phyloP scores from a whole-genome alignment of 805 yeast genomes.

The Alloascoidea hylecoeti region DNA sequence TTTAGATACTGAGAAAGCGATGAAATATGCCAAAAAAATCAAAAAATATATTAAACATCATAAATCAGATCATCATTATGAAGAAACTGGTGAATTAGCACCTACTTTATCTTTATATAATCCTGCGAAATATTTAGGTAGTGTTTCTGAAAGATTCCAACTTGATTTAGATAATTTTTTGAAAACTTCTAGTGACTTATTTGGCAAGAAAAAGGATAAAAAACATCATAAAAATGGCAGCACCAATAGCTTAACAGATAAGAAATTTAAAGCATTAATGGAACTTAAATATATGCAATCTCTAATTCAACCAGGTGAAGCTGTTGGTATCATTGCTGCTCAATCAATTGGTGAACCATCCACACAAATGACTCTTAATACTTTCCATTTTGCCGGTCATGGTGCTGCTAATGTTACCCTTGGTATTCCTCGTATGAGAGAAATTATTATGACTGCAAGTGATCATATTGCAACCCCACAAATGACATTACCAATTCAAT shows the following conservation, averaged over 20 bases:
- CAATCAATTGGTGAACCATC: constrained; percentile 99
- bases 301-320: constrained; percentile 88
- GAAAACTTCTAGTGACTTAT: constrained; percentile 35
- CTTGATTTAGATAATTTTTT: constrained; percentile 63
- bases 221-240: constrained; percentile 18
- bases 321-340: constrained; percentile 96
- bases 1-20: constrained; percentile 76
- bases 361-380: constrained; percentile 95
- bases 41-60: constrained; percentile 51
- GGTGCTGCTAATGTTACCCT: constrained; percentile 99
- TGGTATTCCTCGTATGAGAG: constrained; percentile 99
- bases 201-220: constrained; percentile 33
- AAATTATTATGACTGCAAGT: constrained; percentile 98
- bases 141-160: constrained; percentile 85
- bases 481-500: constrained; percentile 80
- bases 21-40: constrained; percentile 68
- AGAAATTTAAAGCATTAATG: constrained; percentile 93
- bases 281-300: constrained; percentile 97
- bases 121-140: constrained; percentile 84
- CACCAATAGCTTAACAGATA: constrained; percentile 42
- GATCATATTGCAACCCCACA: constrained; percentile 95
- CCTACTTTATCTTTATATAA: constrained; percentile 78
- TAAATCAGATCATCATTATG: constrained; percentile 45
- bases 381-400: constrained; percentile 99
- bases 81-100: constrained; percentile 56